Percentiles rank a stretch among this genome's conserved stretches.
Conservation (phyloP, 2,329 filamentous ascomycete genomes). For the Chrysoporthe austroafricana region DNA sequence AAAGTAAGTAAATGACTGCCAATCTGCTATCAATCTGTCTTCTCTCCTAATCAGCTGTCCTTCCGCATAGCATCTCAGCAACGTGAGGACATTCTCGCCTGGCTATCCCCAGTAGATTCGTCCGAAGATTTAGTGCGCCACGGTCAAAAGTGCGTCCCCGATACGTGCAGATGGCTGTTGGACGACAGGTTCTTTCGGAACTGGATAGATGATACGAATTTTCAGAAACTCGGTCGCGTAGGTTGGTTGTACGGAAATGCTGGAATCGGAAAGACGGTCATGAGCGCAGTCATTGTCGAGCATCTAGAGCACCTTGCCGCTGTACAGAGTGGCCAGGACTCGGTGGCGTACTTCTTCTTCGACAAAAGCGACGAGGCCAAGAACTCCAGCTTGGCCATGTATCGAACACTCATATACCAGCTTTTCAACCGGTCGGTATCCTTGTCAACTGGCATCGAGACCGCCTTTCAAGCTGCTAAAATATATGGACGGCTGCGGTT, state of each 20-base stretch:
- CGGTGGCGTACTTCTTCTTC: constrained; percentile 9
- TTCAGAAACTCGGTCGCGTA: neutral
- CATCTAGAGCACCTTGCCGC: neutral
- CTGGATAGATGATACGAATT: neutral
- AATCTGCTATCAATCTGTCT: neutral
- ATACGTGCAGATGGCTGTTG: constrained; percentile 3
- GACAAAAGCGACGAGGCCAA: constrained; percentile 5
- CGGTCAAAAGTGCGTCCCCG: neutral
- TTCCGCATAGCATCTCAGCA: neutral
- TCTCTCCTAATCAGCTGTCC: neutral
- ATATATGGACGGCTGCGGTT: neutral
- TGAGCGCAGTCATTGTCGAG: neutral
- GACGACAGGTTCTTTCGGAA: neutral
- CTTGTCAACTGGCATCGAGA: neutral
- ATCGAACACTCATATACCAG: constrained; percentile 4
- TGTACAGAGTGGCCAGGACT: neutral
- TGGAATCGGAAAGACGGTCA: constrained; percentile 3
- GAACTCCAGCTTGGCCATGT: constrained; percentile 6
- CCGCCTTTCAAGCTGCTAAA: neutral
- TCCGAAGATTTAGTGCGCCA: neutral
- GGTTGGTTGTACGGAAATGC: constrained; percentile 1
- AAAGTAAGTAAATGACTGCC: neutral
- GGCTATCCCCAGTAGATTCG: constrained; percentile 9
- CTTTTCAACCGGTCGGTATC: neutral
- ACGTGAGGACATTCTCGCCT: constrained; percentile 1